Evolutionary conservation across 2,329 filamentous ascomycete genomes (phyloP).

Genomic region (Byssochlamys sp.): DNA sequence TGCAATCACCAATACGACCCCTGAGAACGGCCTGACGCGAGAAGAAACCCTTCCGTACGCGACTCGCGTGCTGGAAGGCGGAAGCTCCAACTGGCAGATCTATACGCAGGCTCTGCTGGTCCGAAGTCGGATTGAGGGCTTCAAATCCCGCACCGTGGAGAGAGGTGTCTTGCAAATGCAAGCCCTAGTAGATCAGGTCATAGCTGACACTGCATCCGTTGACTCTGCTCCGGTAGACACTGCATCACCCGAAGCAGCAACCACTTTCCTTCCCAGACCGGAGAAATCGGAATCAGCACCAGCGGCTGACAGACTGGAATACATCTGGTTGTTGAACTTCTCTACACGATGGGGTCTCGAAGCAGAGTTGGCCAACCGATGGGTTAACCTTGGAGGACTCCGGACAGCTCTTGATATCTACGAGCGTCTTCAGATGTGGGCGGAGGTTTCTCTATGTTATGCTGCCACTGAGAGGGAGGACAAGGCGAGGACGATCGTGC

Average conservation of each 20-base stretch:
- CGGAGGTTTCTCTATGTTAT: constrained; percentile 84
- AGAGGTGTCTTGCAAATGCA: constrained; percentile 85
- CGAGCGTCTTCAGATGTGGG: constrained; percentile 84
- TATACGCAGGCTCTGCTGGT: constrained; percentile 90
- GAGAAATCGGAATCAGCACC: constrained; percentile 66
- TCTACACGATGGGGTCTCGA: constrained; percentile 90
- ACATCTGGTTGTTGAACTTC: constrained; percentile 73
- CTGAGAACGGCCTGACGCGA: constrained; percentile 73
- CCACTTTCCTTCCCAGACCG: constrained; percentile 70
- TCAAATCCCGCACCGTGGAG: constrained; percentile 77
- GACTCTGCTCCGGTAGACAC: constrained; percentile 22
- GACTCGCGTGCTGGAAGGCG: constrained; percentile 73
- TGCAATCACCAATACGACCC: constrained; percentile 80
- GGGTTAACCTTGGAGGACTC: constrained; percentile 78
- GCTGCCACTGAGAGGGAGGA: constrained; percentile 71
- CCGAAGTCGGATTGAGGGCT: constrained; percentile 78
- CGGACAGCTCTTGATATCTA: constrained; percentile 91
- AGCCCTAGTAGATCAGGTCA: constrained; percentile 86
- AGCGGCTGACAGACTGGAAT: constrained; percentile 64
- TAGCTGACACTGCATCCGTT: constrained; percentile 63
- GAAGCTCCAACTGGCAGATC: constrained; percentile 92
- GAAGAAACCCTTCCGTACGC: constrained; percentile 91
- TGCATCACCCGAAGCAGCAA: constrained; percentile 28
- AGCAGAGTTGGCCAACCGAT: constrained; percentile 82
- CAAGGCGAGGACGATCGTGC: constrained; percentile 67